Conservation (phyloP, 768 basidiomycete genomes). For the Brasilioporus rufonigricans region DNA sequence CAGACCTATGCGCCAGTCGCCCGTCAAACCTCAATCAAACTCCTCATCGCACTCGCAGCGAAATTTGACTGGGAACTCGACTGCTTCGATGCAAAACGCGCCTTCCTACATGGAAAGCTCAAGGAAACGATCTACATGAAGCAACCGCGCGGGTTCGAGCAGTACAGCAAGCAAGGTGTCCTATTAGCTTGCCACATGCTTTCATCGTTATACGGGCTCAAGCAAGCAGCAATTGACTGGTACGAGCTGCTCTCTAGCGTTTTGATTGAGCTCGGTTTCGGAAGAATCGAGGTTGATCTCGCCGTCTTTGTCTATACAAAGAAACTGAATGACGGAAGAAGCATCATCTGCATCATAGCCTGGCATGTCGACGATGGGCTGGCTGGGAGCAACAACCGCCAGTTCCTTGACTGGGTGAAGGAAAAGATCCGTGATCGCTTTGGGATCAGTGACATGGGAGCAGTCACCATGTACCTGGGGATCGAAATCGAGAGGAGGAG, state of each 20-base stretch:
- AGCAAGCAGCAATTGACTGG: constrained; percentile 3
- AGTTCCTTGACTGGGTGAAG: background rate
- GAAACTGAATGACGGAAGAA: background rate
- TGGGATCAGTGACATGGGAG: background rate
- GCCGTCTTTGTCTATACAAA: background rate
- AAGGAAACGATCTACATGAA: constrained; percentile 34
- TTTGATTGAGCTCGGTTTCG: background rate
- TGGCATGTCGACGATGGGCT: constrained; percentile 13
- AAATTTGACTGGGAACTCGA: constrained; percentile 3
- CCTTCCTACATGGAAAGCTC: constrained; percentile 4
- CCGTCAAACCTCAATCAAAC: background rate
- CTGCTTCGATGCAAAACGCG: constrained; percentile 1
- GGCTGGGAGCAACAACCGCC: background rate
- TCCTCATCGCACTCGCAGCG: background rate
- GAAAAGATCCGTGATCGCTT: background rate
- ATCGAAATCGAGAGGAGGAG: background rate
- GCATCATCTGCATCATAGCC: constrained; percentile 8
- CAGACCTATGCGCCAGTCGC: constrained; percentile 22
- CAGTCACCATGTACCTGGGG: background rate
- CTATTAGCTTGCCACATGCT: background rate
- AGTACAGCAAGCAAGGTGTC: background rate
- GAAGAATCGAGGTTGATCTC: background rate
- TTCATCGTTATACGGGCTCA: background rate
- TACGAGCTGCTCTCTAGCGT: background rate
- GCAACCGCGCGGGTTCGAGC: constrained; percentile 33